Base-by-base conservation (phyloP, 78 protist species). In the Cavenderia fasciculata region DNA sequence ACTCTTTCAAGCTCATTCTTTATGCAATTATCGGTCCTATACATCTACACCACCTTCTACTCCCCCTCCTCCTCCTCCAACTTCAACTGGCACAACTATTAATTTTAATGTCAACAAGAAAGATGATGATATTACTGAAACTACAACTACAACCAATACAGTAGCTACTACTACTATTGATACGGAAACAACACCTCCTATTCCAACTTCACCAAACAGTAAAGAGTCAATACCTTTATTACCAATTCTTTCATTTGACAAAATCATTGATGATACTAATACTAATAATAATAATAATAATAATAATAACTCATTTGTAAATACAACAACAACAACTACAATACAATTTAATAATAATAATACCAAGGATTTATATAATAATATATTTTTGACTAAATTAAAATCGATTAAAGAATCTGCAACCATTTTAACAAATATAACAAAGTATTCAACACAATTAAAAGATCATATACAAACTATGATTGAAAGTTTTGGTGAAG, bases 321-420 rank as follows among this genome's bases (percentile, higher is more conserved):
- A 38, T n/a, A 0, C 66, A 71, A 47, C 12, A 51, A 51, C 63
- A 33, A 70, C 40, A 52, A 11, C 29, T 11, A 54, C 82, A 54
- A 71, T 44, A 27, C 41, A 27, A 68, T 43, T 34, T 43, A 68
- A 27, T 25, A 33, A 43, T 5, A 29, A 46, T 43, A 34, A 43
- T 27, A 33, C 52, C 7, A 43, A 62, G 21, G 88, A 79, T n/a
- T 19, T 79, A 33, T 79, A 79, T 79, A 79, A 79, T 54, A 65
- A 65, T 36, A 47, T 54, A 79, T 66, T 79, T 38, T 44, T 79
- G 11, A 38, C 51, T 23, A 25, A 33, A 74, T 74, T 51, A 59
- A 74, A 23, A 56, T 49, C n/a, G 19, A 31, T 44, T 44, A 62
- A 61, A 36, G 69, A 59, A 4, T 23, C 62, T 36, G 21, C 19